These are phyloP conservation scores for Aspergillus terreus DNA, from an alignment of 2,329 filamentous ascomycete genomes.

Conservation along the genomic window DNA sequence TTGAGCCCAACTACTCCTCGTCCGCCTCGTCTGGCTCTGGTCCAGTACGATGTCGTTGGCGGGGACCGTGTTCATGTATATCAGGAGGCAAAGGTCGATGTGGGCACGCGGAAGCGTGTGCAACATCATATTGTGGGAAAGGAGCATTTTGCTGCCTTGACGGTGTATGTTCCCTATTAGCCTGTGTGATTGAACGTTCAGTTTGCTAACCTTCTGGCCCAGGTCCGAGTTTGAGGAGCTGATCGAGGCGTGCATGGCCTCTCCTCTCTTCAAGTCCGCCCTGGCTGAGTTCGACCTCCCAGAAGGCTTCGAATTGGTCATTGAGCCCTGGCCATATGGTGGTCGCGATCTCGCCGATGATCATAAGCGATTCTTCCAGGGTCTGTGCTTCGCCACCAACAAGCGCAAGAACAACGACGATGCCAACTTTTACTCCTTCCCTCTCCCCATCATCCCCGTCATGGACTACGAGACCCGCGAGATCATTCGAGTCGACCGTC, in stretches of 20 bases:
- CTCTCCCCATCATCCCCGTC: conserved; percentile 50
- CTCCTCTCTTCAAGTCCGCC: conserved; percentile 50
- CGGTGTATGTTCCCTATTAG: conserved; percentile 32
- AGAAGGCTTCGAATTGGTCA: conserved; percentile 53
- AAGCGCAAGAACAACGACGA: conserved; percentile 45
- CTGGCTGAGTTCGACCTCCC: conserved; percentile 51
- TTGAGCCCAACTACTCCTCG: conserved; percentile 38
- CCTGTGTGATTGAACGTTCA: background rate
- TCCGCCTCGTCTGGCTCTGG: conserved; percentile 50
- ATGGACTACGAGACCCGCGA: conserved; percentile 56
- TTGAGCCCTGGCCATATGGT: conserved; percentile 57
- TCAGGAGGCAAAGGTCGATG: conserved; percentile 52
- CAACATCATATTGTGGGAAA: conserved; percentile 47
- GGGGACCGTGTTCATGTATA: conserved; percentile 51
- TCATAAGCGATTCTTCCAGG: conserved; percentile 51
- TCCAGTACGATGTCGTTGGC: conserved; percentile 56
- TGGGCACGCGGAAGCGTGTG: conserved; percentile 40
- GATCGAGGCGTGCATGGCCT: conserved; percentile 49
- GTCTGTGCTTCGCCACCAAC: conserved; percentile 49
- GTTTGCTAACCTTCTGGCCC: background rate
- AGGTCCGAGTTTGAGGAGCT: conserved; percentile 47
- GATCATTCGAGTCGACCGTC: conserved; percentile 56
- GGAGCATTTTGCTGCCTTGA: conserved; percentile 47
- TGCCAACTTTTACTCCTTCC: conserved; percentile 61
- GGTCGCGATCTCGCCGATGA: conserved; percentile 48